These are phyloP conservation scores for Aspergillus terreus DNA, from an alignment of 2,329 filamentous ascomycete genomes.

Conservation along the genomic window DNA sequence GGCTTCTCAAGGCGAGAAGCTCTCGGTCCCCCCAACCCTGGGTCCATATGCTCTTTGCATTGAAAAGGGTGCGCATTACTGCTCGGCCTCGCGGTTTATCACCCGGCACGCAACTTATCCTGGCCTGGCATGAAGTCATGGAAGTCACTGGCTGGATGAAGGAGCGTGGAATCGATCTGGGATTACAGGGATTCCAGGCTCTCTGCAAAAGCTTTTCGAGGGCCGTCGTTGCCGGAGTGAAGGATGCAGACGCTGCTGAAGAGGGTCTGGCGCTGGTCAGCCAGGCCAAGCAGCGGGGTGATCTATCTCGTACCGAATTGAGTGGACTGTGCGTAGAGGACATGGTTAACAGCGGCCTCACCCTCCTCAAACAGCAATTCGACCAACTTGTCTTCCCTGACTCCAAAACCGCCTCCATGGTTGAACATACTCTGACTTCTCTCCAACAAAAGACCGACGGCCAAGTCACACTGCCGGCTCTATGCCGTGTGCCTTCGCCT, in stretches of 20 bases:
- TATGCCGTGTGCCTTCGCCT: constrained; percentile 36
- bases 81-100: constrained; percentile 16
- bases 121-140: constrained; percentile 37
- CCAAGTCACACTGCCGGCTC: constrained; percentile 22
- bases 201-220: constrained; percentile 35
- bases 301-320: constrained; percentile 3
- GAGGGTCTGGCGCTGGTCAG: constrained; percentile 24
- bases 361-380: constrained; percentile 33
- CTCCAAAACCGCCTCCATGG: constrained; percentile 18
- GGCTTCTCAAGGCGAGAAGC: constrained; percentile 28
- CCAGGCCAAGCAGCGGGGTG: constrained; percentile 10
- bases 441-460: neutral
- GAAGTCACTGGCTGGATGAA: constrained; percentile 34
- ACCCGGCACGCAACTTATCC: constrained; percentile 26
- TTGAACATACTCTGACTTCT: constrained; percentile 10
- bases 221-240: constrained; percentile 31
- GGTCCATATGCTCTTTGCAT: constrained; percentile 32
- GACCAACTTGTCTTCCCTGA: constrained; percentile 32
- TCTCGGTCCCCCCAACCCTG: constrained; percentile 32
- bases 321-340: constrained; percentile 19
- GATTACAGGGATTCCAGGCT: constrained; percentile 30
- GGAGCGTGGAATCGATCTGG: constrained; percentile 25
- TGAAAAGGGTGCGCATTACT: constrained; percentile 22
- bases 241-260: constrained; percentile 22
- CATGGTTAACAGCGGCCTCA: constrained; percentile 29